Conservation (phyloP, 2,329 filamentous ascomycete genomes). For the Colletotrichum lindemuthianum region DNA sequence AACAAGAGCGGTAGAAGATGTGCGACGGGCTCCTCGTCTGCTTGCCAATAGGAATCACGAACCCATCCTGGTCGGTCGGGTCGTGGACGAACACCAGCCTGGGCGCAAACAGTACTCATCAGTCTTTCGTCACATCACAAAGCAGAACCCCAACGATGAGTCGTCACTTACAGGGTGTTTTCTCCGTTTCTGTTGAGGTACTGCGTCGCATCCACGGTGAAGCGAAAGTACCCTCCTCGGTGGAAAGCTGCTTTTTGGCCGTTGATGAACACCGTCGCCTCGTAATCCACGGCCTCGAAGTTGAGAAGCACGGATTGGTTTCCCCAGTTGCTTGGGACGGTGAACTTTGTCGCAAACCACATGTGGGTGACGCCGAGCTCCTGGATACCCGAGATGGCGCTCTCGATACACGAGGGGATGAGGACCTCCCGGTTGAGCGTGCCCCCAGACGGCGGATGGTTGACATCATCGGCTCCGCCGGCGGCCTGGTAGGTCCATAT, state of each 20-base stretch:
- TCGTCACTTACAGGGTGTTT: conserved; percentile 63
- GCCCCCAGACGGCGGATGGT: conserved; percentile 38
- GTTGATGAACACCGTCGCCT: conserved; percentile 68
- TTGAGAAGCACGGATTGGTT: conserved; percentile 59
- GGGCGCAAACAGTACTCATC: background rate
- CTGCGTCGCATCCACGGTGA: conserved; percentile 67
- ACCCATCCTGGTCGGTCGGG: conserved; percentile 67
- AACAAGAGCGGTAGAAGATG: conserved; percentile 79
- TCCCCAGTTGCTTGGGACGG: conserved; percentile 58
- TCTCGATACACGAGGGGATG: conserved; percentile 56
- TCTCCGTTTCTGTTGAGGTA: conserved; percentile 50
- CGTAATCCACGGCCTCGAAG: conserved; percentile 69
- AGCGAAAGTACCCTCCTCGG: conserved; percentile 70
- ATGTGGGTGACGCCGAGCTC: conserved; percentile 52
- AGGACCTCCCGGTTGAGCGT: conserved; percentile 51
- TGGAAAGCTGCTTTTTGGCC: conserved; percentile 62
- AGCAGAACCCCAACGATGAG: background rate
- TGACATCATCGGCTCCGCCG: conserved; percentile 33
- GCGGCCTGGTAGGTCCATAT: conserved; percentile 64
- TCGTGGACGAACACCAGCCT: conserved; percentile 74
- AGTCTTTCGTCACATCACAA: background rate
- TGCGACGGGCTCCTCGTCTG: conserved; percentile 66
- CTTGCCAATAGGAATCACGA: conserved; percentile 73
- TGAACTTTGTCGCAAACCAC: conserved; percentile 63
- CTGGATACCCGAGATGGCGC: conserved; percentile 60